Evolutionary conservation across 805 yeast genomes (phyloP), one percentile per base, ranked within the genome.

Genomic region (Metschnikowia kunwiensis): DNA sequence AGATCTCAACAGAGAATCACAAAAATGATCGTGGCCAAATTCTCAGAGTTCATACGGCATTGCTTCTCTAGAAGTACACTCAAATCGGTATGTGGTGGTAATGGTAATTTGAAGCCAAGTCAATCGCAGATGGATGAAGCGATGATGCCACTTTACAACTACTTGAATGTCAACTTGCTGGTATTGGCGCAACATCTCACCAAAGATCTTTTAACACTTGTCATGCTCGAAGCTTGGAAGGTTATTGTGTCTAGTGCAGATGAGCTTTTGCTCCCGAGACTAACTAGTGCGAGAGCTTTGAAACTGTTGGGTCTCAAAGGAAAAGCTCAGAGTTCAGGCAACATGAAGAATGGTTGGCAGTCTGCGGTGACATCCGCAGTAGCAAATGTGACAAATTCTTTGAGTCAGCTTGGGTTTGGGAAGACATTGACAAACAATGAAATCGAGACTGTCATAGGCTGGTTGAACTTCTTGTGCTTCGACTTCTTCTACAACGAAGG

Each of bases 401-500:
- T 58, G 12, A 62, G 63, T 4, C 55, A 72, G 8, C 61, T 67
- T 10, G 80, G 78, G 0, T 75, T 66, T 50, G 81, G 79, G 2
- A 69, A 74, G 28, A 75, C 76, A 12, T 58, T 86, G 32, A 72
- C 82, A 0, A 61, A 64, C 19, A 63, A 60, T 15, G 95, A 87
- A 51, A 61, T 83, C 20, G 86, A 80, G 34, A 74, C 81, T 1
- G 75, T 85, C 0, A 79, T 80, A 43, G 66, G 75, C 1, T 86
- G 95, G 95, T 56, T 87, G 15, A 64, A 74, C 31, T 65, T 73
- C 5, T 57, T 83, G n/a, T 74, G 86, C 35, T 56, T 74, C 31
- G 89, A 80, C 40, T 86, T 86, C 54, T 86, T 87, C 61, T 78
- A 86, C 55, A 80, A 84, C 50, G 80, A 75, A 29, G 95, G 95